Evolutionary conservation across 495 filamentous ascomycete genomes (phyloP).

Genomic region (Penicillium desertorum): DNA sequence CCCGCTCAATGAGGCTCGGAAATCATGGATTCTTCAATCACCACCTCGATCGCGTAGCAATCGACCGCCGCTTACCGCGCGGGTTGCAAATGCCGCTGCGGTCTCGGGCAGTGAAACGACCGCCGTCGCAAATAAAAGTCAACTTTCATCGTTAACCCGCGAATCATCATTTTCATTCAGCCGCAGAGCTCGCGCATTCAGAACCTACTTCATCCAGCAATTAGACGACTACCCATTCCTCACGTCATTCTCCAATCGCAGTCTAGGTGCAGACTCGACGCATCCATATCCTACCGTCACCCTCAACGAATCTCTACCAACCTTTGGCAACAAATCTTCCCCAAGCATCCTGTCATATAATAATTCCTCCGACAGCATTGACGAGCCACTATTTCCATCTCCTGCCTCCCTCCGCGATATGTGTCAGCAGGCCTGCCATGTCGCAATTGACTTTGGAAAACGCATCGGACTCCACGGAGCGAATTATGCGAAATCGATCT

Average conservation of each 20-base stretch:
- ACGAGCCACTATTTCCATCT: slow-evolving; percentile 7
- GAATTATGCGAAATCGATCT: slow-evolving; percentile 9
- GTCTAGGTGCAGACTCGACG: slow-evolving; percentile 11
- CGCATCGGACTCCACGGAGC: slow-evolving; percentile 7
- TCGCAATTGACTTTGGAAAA: slow-evolving; percentile 18
- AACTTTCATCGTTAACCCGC: slow-evolving; percentile 16
- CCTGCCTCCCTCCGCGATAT: slow-evolving; percentile 15
- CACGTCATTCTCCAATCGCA: slow-evolving; percentile 28
- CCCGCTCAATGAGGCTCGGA: slow-evolving; percentile 12
- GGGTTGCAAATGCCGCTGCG: slow-evolving; percentile 11
- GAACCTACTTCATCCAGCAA: slow-evolving; percentile 35
- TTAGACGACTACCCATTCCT: slow-evolving; percentile 33
- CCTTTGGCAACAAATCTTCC: slow-evolving; percentile 10
- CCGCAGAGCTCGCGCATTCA: slow-evolving; percentile 37
- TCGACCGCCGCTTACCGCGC: slow-evolving; percentile 14
- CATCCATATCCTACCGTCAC: slow-evolving; percentile 16
- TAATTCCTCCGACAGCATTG: slow-evolving; percentile 6
- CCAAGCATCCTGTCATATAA: slow-evolving; percentile 9
- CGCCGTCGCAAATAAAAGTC: slow-evolving; percentile 23
- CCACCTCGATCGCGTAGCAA: slow-evolving; percentile 20
- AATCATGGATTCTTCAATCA: slow-evolving; percentile 17
- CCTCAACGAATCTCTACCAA: slow-evolving; percentile 20
- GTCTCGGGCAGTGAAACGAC: slow-evolving; percentile 21
- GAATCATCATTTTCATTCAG: slow-evolving; percentile 34
- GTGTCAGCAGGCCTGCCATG: slow-evolving; percentile 42